These are phyloP conservation scores for Fusarium chlamydosporum DNA, from an alignment of 2,329 filamentous ascomycete genomes.

Conservation along the genomic window DNA sequence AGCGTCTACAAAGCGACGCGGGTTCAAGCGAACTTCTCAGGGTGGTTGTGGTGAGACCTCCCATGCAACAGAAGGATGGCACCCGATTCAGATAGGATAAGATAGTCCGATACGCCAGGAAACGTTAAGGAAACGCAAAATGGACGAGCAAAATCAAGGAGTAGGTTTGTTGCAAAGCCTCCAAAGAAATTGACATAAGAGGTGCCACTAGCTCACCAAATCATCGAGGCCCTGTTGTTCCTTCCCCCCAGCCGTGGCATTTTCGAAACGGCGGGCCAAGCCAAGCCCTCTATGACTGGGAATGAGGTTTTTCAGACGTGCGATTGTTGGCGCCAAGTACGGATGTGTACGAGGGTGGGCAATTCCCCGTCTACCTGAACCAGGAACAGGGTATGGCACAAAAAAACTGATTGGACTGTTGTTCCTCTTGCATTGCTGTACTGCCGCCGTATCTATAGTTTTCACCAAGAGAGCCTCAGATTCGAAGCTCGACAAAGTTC, in stretches of 20 bases:
- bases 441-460: too few species aligned
- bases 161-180: background rate
- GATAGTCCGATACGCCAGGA: background rate
- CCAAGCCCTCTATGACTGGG: slow-evolving; percentile 27
- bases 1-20: slow-evolving; percentile 5
- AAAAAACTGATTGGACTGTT: background rate
- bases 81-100: background rate
- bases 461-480: background rate
- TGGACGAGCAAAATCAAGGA: background rate
- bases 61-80: background rate
- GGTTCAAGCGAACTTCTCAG: slow-evolving; percentile 16
- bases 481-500: background rate
- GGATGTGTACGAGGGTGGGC: slow-evolving; percentile 29
- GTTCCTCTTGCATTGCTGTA: background rate
- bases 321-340: slow-evolving; percentile 9
- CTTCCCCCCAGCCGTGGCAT: slow-evolving; percentile 1
- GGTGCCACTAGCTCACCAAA: slow-evolving; percentile 5
- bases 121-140: background rate
- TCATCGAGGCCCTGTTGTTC: background rate
- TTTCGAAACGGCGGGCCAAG: slow-evolving; percentile 22
- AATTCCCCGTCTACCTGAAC: slow-evolving; percentile 29
- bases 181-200: slow-evolving; percentile 1
- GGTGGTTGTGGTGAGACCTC: slow-evolving; percentile 15
- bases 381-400: background rate
- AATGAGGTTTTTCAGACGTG: slow-evolving; percentile 19